Conservation (phyloP, 805 yeast genomes). For the Debaryomyces tyrocola region DNA sequence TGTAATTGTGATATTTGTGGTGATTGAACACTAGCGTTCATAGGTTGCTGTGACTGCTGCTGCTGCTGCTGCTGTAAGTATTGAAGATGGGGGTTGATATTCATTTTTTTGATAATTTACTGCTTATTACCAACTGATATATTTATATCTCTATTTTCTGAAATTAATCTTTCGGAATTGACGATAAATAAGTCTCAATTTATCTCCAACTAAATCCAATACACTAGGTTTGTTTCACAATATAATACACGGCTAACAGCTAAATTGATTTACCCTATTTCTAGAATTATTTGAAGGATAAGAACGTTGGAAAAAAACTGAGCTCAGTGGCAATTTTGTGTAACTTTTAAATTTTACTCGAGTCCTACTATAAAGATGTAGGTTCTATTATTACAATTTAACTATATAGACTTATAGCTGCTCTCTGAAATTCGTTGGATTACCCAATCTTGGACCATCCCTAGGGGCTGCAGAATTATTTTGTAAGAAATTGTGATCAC, state of each 20-base stretch:
- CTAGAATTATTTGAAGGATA: not conserved
- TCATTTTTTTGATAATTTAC: conserved; percentile 22
- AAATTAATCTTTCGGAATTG: not conserved
- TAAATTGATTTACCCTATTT: too few relatives aligned
- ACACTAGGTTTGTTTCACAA: not conserved
- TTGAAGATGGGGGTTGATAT: conserved; percentile 44
- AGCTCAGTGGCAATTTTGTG: conserved; percentile 1
- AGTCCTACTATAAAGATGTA: not conserved
- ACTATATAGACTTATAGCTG: conserved; percentile 16
- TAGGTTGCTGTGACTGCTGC: conserved; percentile 26
- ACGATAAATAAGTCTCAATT: not conserved
- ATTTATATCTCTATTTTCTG: not conserved
- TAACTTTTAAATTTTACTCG: not conserved
- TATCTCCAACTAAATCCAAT: not conserved
- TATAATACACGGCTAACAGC: not conserved
- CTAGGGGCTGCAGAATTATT: conserved; percentile 14
- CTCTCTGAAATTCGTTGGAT: conserved; percentile 22
- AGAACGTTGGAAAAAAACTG: not conserved
- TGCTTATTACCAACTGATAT: conserved; percentile 1
- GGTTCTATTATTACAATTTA: not conserved
- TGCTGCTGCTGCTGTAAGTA: conserved; percentile 39
- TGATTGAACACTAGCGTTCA: conserved; percentile 23
- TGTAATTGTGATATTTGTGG: conserved; percentile 37
- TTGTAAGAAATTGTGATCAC: conserved; percentile 67
- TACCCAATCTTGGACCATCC: not conserved